phyloP scores from a whole-genome alignment of 495 filamentous ascomycete species.

The Xylaria palmicola region DNA sequence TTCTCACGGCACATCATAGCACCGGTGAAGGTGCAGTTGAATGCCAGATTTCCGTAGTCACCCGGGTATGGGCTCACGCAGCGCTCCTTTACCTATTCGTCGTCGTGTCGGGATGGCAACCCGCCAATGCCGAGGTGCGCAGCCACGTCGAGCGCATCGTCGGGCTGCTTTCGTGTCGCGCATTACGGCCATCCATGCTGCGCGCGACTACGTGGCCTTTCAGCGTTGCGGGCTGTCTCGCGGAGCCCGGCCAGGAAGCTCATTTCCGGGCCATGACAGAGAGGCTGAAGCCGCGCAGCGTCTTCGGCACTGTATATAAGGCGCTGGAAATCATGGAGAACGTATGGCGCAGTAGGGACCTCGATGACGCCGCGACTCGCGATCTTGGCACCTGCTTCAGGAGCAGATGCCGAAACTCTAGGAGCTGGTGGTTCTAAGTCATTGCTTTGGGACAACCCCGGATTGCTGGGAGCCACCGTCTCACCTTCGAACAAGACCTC shows the following conservation, averaged over 20 bases:
- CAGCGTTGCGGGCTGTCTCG: slow-evolving; percentile 53
- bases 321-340: slow-evolving; percentile 51
- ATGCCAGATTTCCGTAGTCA: slow-evolving; percentile 15
- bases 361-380: slow-evolving; percentile 13
- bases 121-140: slow-evolving; percentile 38
- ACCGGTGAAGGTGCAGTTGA: neutral
- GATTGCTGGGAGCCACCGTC: too few species aligned
- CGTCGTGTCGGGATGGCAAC: slow-evolving; percentile 56
- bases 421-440: neutral
- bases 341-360: slow-evolving; percentile 45
- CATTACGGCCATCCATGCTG: slow-evolving; percentile 28
- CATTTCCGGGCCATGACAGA: slow-evolving; percentile 40
- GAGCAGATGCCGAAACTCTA: neutral
- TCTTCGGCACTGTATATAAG: slow-evolving; percentile 48
- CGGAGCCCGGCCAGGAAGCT: slow-evolving; percentile 41
- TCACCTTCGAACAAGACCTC: too few species aligned
- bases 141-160: slow-evolving; percentile 36
- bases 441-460: too few species aligned
- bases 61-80: slow-evolving; percentile 49
- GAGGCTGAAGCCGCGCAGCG: slow-evolving; percentile 36
- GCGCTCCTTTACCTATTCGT: slow-evolving; percentile 49
- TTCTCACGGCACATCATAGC: slow-evolving; percentile 2
- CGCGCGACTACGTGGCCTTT: slow-evolving; percentile 52
- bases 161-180: slow-evolving; percentile 23
- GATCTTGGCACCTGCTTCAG: neutral